phyloP scores from a whole-genome alignment of 2,329 filamentous ascomycete genomes.

The Huntiella omanensis region DNA sequence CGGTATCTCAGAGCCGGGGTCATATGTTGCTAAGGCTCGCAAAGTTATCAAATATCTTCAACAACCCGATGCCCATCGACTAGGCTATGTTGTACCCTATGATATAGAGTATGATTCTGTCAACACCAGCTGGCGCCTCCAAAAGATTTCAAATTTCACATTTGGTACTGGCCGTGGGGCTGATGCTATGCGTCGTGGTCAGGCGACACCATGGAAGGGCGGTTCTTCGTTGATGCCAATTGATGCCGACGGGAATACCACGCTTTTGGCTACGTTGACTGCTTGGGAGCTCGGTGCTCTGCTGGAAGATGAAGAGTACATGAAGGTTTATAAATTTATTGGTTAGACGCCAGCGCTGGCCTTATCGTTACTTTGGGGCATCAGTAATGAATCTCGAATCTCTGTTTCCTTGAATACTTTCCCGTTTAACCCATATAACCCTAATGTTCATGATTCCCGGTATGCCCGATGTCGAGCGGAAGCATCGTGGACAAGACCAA shows the following conservation, averaged over 20 bases:
- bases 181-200: not conserved
- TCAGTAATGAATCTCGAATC: too few relatives aligned
- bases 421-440: too few relatives aligned
- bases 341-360: too few relatives aligned
- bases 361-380: too few relatives aligned
- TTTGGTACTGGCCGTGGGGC: not conserved
- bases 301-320: constrained; percentile 1
- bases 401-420: too few relatives aligned
- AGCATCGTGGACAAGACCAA: too few relatives aligned
- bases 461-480: too few relatives aligned
- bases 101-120: not conserved
- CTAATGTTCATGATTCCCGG: too few relatives aligned
- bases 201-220: not conserved
- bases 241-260: not conserved
- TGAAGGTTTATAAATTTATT: not conserved
- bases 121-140: not conserved
- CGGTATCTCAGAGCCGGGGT: not conserved
- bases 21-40: not conserved
- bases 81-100: not conserved
- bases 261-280: not conserved
- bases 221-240: constrained; percentile 1
- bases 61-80: not conserved
- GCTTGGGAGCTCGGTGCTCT: not conserved
- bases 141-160: not conserved
- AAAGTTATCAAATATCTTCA: not conserved